A percentile compares a stretch with the other conserved stretches of the same genome.
phyloP scores from a whole-genome alignment of 2,329 filamentous ascomycete species.

The Calonectria crousiana region DNA sequence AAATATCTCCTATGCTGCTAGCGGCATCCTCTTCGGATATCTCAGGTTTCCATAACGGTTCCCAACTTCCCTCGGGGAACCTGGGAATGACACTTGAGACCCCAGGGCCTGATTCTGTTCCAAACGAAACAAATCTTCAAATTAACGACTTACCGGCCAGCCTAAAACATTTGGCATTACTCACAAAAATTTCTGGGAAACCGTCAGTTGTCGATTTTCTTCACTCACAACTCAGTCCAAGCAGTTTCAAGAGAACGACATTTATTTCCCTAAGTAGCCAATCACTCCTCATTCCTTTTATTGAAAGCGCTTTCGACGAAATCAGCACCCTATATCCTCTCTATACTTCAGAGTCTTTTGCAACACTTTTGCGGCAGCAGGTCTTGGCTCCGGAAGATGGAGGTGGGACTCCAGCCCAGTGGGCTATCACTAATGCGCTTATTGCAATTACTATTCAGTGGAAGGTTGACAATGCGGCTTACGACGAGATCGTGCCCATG shows the following conservation, averaged over 20 bases:
- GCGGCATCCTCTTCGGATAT: neutral
- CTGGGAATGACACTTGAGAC: neutral
- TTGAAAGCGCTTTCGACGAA: neutral
- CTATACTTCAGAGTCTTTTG: neutral
- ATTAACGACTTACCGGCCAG: neutral
- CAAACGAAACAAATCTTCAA: neutral
- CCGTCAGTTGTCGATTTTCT: neutral
- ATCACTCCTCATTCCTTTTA: neutral
- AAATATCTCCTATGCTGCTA: neutral
- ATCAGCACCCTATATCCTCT: neutral
- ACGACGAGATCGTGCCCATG: neutral
- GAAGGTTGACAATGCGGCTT: neutral
- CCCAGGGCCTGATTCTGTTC: neutral
- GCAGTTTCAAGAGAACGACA: neutral
- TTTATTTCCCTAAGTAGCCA: neutral
- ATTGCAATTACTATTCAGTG: neutral
- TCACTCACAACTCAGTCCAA: neutral
- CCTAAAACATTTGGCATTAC: neutral
- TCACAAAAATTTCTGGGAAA: neutral
- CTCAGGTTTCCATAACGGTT: neutral
- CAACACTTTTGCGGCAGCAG: neutral
- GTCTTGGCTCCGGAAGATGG: neutral
- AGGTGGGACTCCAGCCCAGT: neutral
- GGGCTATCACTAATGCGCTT: neutral
- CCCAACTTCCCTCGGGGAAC: neutral